These are phyloP conservation scores for Erythrobasidium hasegawianum DNA, from an alignment of 1,284 basidiomycete genomes.

Conservation along the genomic window DNA sequence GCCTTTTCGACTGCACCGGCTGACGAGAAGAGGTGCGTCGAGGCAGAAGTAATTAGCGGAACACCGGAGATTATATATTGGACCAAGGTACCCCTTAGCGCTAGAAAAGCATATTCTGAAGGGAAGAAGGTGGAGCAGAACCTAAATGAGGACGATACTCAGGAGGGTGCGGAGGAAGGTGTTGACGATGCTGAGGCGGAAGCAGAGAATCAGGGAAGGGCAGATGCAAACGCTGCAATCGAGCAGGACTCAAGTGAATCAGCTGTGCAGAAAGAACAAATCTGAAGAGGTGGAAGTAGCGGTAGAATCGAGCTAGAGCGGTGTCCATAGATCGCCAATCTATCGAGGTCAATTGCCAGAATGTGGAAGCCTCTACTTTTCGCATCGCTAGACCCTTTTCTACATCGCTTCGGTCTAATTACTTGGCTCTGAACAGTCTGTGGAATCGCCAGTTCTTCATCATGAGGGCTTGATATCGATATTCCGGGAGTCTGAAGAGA, in stretches of 20 bases:
- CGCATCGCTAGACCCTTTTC: too few relatives aligned
- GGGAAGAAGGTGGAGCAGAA: not conserved
- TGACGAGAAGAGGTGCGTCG: slow-evolving; percentile 49
- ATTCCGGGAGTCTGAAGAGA: too few relatives aligned
- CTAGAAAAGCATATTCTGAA: slow-evolving; percentile 53
- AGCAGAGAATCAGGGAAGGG: not conserved
- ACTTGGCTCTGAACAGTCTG: too few relatives aligned
- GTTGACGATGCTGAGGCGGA: not conserved
- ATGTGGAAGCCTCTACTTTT: too few relatives aligned
- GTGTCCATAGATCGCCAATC: too few relatives aligned
- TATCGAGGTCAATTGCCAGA: too few relatives aligned
- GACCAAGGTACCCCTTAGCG: slow-evolving; percentile 68
- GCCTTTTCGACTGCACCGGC: not conserved
- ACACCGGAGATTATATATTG: slow-evolving; percentile 67
- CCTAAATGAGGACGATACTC: not conserved
- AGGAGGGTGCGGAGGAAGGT: too few relatives aligned
- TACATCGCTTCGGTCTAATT: too few relatives aligned
- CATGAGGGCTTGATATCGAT: too few relatives aligned
- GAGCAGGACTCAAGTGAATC: not conserved
- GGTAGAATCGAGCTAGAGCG: too few relatives aligned
- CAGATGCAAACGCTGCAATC: not conserved
- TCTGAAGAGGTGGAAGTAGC: too few relatives aligned
- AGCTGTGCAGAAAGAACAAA: not conserved
- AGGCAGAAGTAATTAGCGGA: slow-evolving; percentile 59
- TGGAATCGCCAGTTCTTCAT: too few relatives aligned